Evolutionary conservation across 371 early-diverging fungal genomes (phyloP), one percentile per base, ranked within the genome.

Genomic region (Chytridium lagenaria): DNA sequence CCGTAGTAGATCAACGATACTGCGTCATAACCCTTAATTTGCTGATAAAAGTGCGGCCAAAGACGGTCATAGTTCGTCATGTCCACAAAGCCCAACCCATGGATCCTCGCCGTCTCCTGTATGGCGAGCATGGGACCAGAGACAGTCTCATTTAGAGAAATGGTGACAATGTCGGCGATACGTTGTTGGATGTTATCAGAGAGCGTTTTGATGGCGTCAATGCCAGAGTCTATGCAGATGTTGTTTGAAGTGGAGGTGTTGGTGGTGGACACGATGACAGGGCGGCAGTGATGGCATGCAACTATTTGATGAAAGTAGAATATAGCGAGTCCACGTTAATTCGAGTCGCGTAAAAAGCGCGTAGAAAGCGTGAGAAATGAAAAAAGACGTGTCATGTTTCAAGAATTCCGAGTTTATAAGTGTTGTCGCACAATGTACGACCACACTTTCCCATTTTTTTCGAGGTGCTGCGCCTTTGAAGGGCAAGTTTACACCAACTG

Each of bases 221-320:
- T 19, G 23, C 66, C 66, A 10, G 3, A 28, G 30, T 30, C 22
- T 38, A 66, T 66, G 66, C 66, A 66, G 23, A 66, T 37, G 30
- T 38, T 33, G 49, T 66, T 66, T 16, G 66, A 66, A 30, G 38
- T 10, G 2, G 66, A 40, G 12, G 66, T 66, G 66, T 44, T 66
- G 44, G 66, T 19, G 39, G 38, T n/a, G 12, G 66, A 40, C 10
- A 66, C 38, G 44, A 37, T 2, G 38, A 66, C 40, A 66, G 38
- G 23, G 28, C 49, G 19, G 26, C 38, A 2, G 66, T 40, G 10
- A 66, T 44, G 12, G 26, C 30, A 66, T 15, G 44, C 66, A 66
- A 28, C 44, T 66, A 12, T 44, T 44, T n/a, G n/a, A n/a, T n/a
- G n/a, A n/a, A n/a, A n/a, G n/a, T n/a, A n/a, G n/a, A n/a, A n/a